A percentile compares a stretch with the other conserved stretches of the same genome.
These are phyloP conservation scores for Aciculoconidium aculeatum DNA, from an alignment of 805 yeast genomes.

Conservation along the genomic window DNA sequence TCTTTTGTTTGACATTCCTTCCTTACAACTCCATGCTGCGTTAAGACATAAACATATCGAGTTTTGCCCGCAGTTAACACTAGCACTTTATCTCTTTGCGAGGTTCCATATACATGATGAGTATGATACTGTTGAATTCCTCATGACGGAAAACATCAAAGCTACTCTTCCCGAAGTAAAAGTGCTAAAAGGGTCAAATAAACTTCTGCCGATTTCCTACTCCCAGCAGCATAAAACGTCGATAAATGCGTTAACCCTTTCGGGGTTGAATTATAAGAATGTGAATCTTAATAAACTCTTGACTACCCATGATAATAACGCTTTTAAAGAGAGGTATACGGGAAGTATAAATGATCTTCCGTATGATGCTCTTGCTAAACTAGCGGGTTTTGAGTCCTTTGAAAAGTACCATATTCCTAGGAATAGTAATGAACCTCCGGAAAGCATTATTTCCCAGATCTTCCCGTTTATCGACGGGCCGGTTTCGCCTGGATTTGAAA, in stretches of 20 bases:
- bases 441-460: conserved; percentile 17
- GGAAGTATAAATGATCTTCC: conserved; percentile 7
- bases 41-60: too few relatives aligned
- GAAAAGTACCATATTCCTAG: conserved; percentile 16
- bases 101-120: conserved; percentile 25
- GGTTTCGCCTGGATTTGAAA: conserved; percentile 8
- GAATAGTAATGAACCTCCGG: conserved; percentile 19
- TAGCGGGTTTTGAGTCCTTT: conserved; percentile 19
- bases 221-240: conserved; percentile 24
- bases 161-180: conserved; percentile 8
- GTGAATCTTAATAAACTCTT: conserved; percentile 16
- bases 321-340: neutral
- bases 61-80: conserved; percentile 21
- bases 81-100: conserved; percentile 23
- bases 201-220: conserved; percentile 17
- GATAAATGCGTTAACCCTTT: conserved; percentile 14
- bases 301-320: conserved; percentile 10
- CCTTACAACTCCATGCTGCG: too few relatives aligned
- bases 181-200: conserved; percentile 21
- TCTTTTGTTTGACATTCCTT: too few relatives aligned
- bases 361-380: conserved; percentile 9
- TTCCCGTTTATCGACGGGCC: conserved; percentile 22
- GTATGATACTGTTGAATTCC: conserved; percentile 16
- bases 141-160: conserved; percentile 4
- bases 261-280: conserved; percentile 15